These are phyloP conservation scores for Diaporthe sp. DNA, from an alignment of 2,329 filamentous ascomycete species.

Conservation along the genomic window DNA sequence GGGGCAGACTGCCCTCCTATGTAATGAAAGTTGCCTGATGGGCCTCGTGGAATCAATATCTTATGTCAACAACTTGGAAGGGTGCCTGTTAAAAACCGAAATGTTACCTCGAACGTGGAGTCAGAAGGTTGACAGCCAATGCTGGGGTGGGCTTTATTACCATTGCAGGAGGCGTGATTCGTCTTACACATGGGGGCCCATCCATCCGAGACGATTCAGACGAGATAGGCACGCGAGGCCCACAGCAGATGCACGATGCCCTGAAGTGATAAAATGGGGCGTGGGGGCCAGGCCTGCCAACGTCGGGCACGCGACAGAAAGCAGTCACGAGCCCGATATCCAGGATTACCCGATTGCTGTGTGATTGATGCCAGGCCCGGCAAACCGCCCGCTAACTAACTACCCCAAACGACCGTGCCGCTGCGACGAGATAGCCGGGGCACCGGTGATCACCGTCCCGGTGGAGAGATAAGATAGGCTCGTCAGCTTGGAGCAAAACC, in stretches of 20 bases:
- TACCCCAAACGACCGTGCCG: neutral
- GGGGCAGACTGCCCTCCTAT: slow-evolving; percentile 2
- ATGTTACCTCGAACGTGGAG: slow-evolving; percentile 27
- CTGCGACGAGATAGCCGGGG: slow-evolving; percentile 9
- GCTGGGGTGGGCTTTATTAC: slow-evolving; percentile 19
- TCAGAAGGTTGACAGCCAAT: neutral
- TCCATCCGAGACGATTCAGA: slow-evolving; percentile 31
- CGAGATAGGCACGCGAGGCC: slow-evolving; percentile 13
- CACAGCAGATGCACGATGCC: slow-evolving; percentile 19
- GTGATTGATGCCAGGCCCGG: neutral
- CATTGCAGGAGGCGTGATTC: slow-evolving; percentile 33
- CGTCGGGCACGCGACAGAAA: neutral
- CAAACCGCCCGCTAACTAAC: neutral
- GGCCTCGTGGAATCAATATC: neutral
- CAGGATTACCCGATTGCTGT: neutral
- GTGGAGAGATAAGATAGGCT: slow-evolving; percentile 31
- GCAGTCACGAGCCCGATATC: slow-evolving; percentile 16
- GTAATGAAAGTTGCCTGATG: slow-evolving; percentile 10
- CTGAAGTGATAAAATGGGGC: neutral
- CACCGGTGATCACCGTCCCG: slow-evolving; percentile 29
- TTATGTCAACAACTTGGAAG: slow-evolving; percentile 5
- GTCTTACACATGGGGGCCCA: slow-evolving; percentile 8
- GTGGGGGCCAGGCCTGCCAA: slow-evolving; percentile 6
- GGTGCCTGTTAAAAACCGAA: neutral
- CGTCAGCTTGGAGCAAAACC: neutral